Base-by-base conservation (phyloP, 2,329 filamentous ascomycete species). In the Teratosphaeria epicoccoides region DNA sequence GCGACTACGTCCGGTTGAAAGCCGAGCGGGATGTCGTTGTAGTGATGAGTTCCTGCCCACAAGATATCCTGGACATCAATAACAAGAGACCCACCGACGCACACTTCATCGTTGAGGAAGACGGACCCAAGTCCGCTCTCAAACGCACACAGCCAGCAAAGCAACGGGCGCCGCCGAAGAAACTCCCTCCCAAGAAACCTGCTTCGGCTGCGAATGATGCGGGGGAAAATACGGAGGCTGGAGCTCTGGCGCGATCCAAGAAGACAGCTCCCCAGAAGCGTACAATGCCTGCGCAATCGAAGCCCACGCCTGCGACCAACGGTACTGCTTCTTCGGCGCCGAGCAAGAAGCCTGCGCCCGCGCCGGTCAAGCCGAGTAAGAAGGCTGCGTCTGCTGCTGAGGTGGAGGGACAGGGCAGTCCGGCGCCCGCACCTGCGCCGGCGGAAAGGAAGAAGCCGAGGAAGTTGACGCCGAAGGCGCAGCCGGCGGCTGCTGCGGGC, bases 41-140 rank as follows among this genome's bases (percentile, higher is more conserved):
- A 2, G 69, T 73, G 20, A 74, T 75, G 73, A 71, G 67, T 55
- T 70, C 72, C 3, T 75, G 73, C 60, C 72, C 72, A 22, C 68
- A 73, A 50, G 71, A 74, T 57, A 64, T 74, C 5, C 59, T 69
- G 9, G 68, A 64, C 1, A 73, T 74, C 55, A 74, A 74, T 54
- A 54, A 50, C 26, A 65, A 68, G 51, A 67, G 67, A 49, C 67
- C 69, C 2, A 68, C 68, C n/a, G 71, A 73, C 52, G 72, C 69
- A 5, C 70, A 73, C 57, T 75, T 73, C 56, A 52, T 69, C 24
- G 66, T 70, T 12, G 66, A 68, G 45, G 57, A 52, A 4, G 61
- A 63, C 24, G 57, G 57, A 6, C 47, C 52, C 3, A 52, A 48
- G 6, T 28, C 48, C 20, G 53, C 57, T 20, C 23, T 58, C 46